Percentiles rank a stretch among this genome's conserved stretches.
phyloP scores from a whole-genome alignment of 441 rosid species.

The Gossypium davidsonii region DNA sequence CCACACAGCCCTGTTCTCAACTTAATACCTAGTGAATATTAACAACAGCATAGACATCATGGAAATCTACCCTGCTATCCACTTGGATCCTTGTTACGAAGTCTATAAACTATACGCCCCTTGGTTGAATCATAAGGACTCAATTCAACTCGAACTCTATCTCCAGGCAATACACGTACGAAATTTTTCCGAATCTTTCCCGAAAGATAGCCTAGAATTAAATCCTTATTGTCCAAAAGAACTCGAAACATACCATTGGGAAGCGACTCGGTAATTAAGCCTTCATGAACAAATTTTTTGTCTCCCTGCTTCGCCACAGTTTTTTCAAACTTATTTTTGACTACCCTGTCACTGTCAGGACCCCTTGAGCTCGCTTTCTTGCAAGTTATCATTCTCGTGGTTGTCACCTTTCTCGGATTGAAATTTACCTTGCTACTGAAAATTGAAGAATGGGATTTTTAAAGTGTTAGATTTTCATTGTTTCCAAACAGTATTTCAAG shows the following conservation, averaged over 20 bases:
- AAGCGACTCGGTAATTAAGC: conserved; percentile 69
- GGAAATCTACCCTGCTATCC: conserved; percentile 5
- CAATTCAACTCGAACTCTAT: conserved; percentile 71
- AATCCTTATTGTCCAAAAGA: conserved; percentile 56
- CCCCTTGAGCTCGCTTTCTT: conserved; percentile 30
- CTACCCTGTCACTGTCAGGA: conserved; percentile 20
- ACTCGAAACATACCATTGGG: conserved; percentile 90
- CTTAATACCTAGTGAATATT: neutral
- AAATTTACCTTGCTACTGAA: conserved; percentile 22
- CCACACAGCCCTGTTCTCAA: neutral
- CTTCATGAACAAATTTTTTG: conserved; percentile 54
- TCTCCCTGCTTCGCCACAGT: conserved; percentile 30
- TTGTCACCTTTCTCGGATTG: conserved; percentile 15
- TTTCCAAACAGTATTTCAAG: neutral
- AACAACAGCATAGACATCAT: neutral
- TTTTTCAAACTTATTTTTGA: conserved; percentile 24
- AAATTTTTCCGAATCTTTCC: conserved; percentile 81
- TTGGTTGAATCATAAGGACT: conserved; percentile 75
- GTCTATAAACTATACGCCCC: conserved; percentile 66
- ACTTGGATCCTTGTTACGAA: conserved; percentile 30
- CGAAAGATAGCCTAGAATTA: conserved; percentile 73
- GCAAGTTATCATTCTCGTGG: conserved; percentile 25
- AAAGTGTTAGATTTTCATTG: neutral
- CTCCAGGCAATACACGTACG: conserved; percentile 76
- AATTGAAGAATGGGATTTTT: neutral